Base-by-base conservation (phyloP, 2,329 filamentous ascomycete genomes). In the Fusarium stilboides region DNA sequence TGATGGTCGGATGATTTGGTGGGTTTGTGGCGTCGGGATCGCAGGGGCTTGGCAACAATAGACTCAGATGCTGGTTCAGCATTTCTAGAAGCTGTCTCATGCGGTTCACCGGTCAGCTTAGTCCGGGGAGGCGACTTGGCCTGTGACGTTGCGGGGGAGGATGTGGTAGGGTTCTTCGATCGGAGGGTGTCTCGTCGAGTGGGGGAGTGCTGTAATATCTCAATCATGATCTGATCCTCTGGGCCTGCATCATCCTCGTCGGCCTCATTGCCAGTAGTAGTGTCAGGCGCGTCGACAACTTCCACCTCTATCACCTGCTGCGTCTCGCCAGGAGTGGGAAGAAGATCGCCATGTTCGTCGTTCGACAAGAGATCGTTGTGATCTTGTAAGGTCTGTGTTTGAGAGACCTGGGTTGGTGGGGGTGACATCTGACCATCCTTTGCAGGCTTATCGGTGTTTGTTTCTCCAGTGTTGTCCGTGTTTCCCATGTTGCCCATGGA, bases 221-320 rank as follows among this genome's bases (percentile, higher is more conserved):
- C 76, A 31, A 69, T 64, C 71, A 77, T 77, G 56, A 77, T 72
- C 68, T 77, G 76, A 59, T 75, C 68, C 31, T 75, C 70, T 40
- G 68, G 73, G 19, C 55, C 71, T 37, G 71, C 53, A 39, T 78
- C 72, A 39, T 70, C 68, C 34, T 72, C 73, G 4, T 69, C 66
- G 19, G 40, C 66, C 36, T 63, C 51, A 5, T 46, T 45, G 37
- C 63, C 47, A 34, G 65, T 45, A 34, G 52, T 50, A 39, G 50
- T 46, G 42, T 49, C 47, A 24, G 61, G 31, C 46, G 55, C 66
- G 45, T 61, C 68, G 39, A 49, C 44, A 63, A 61, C 60, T 45
- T 74, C 72, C 20, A 60, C 49, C 33, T 73, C 58, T 10, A 67
- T 53, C 26, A 57, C 45, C 20, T 60, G 57, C 40, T 74, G 73